Percentiles rank a stretch among this genome's conserved stretches.
Evolutionary conservation across 225 moss, liverwort and hornwort genomes (phyloP).

Genomic region (Marchantia paleacea): DNA sequence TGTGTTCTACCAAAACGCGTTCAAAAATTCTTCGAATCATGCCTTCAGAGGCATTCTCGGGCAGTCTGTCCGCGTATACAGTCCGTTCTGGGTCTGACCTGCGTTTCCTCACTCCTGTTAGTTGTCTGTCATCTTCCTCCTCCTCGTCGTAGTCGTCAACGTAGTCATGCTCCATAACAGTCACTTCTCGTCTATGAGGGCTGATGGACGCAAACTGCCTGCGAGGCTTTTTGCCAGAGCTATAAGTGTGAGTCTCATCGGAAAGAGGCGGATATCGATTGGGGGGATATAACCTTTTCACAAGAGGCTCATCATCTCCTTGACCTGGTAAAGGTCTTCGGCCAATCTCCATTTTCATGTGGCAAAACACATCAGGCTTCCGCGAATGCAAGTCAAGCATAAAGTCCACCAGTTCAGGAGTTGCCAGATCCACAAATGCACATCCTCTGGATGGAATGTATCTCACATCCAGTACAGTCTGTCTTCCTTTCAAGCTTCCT

Average conservation of each 20-base stretch:
- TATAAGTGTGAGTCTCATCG: slow-evolving; percentile 30
- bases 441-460: slow-evolving; percentile 47
- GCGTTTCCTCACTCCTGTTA: slow-evolving; percentile 30
- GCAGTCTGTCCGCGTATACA: slow-evolving; percentile 49
- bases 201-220: slow-evolving; percentile 31
- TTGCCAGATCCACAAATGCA: slow-evolving; percentile 47
- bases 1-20: slow-evolving; percentile 40
- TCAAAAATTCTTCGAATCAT: slow-evolving; percentile 49
- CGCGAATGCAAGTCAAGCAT: slow-evolving; percentile 38
- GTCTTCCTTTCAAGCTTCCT: slow-evolving; percentile 33
- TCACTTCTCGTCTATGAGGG: slow-evolving; percentile 31
- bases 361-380: slow-evolving; percentile 38
- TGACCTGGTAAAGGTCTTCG: slow-evolving; percentile 29
- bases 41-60: slow-evolving; percentile 41
- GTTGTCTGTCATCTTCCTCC: slow-evolving; percentile 41
- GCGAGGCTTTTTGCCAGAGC: slow-evolving; percentile 26
- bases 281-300: slow-evolving; percentile 31
- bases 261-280: slow-evolving; percentile 22
- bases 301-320: slow-evolving; percentile 37
- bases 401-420: slow-evolving; percentile 42
- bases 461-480: slow-evolving; percentile 36
- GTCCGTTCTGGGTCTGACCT: slow-evolving; percentile 50
- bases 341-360: slow-evolving; percentile 52
- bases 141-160: slow-evolving; percentile 44
- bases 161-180: slow-evolving; percentile 29